Evolutionary conservation across 805 yeast species (phyloP).

Genomic region (Zygosaccharomyces siamensis): DNA sequence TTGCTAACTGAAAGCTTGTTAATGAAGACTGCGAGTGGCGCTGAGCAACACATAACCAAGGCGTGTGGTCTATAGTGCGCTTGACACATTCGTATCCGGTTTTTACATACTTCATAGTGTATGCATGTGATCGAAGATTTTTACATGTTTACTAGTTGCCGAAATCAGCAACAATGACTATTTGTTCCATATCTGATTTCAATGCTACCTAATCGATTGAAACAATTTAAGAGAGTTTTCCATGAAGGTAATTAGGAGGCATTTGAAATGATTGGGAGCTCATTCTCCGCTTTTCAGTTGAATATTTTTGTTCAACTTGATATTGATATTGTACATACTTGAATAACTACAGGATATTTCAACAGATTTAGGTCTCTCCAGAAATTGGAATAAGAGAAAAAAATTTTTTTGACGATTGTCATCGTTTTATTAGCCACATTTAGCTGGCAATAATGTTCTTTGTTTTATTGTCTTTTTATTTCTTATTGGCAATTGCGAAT

Average conservation of each 20-base stretch:
- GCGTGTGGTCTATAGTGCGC: not conserved
- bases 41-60: too few species aligned
- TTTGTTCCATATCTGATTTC: not conserved
- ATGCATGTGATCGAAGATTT: not conserved
- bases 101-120: not conserved
- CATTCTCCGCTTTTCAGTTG: not conserved
- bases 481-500: not conserved
- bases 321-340: not conserved
- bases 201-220: not conserved
- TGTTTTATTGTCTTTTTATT: constrained; percentile 1
- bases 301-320: not conserved
- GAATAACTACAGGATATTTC: not conserved
- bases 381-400: not conserved
- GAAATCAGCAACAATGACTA: constrained; percentile 1
- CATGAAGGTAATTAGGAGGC: not conserved
- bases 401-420: not conserved
- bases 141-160: constrained; percentile 4
- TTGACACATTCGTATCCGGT: not conserved
- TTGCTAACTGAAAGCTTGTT: too few species aligned
- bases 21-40: too few species aligned
- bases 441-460: constrained; percentile 3
- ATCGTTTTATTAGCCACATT: not conserved
- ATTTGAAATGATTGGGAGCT: not conserved
- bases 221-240: not conserved
- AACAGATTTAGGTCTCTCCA: not conserved